A percentile compares a stretch with the other conserved stretches of the same genome.
Conservation (phyloP, 2,329 filamentous ascomycete genomes). For the Zymoseptoria ardabiliae region DNA sequence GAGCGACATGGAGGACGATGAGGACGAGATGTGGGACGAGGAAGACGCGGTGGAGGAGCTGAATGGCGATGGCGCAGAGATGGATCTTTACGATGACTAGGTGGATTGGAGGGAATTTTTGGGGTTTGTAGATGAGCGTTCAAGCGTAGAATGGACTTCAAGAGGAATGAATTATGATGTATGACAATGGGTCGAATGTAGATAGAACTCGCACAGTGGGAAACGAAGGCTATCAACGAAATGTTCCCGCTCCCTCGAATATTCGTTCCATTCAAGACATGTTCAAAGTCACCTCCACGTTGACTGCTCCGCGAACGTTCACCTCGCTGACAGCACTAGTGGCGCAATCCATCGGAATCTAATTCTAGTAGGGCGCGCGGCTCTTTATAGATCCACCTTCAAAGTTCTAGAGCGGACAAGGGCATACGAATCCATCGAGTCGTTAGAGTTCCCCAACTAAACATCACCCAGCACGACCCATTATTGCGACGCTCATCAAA, state of each 20-base stretch:
- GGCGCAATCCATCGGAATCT: neutral
- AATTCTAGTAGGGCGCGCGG: no score
- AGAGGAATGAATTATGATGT: neutral
- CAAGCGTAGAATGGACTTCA: neutral
- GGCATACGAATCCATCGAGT: neutral
- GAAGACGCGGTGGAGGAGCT: constrained; percentile 67
- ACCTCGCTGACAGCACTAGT: neutral
- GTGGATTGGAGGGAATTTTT: constrained; percentile 1
- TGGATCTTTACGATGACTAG: constrained; percentile 54
- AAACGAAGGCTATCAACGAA: neutral
- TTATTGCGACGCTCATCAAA: no score
- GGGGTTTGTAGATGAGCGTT: neutral
- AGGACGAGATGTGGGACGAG: constrained; percentile 67
- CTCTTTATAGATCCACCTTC: neutral
- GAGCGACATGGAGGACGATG: constrained; percentile 48
- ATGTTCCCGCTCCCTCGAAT: neutral
- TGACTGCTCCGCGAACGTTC: no score
- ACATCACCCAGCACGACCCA: no score
- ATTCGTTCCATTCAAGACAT: neutral
- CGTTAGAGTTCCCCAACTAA: no score
- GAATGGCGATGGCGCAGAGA: constrained; percentile 46
- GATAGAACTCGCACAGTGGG: neutral
- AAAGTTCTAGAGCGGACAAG: neutral
- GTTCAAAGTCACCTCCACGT: no score
- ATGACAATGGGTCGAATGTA: neutral